Evolutionary conservation across 352 stramenopile genomes (phyloP), one percentile per base, ranked within the genome.

Genomic region (Globisporangium viniferum): DNA sequence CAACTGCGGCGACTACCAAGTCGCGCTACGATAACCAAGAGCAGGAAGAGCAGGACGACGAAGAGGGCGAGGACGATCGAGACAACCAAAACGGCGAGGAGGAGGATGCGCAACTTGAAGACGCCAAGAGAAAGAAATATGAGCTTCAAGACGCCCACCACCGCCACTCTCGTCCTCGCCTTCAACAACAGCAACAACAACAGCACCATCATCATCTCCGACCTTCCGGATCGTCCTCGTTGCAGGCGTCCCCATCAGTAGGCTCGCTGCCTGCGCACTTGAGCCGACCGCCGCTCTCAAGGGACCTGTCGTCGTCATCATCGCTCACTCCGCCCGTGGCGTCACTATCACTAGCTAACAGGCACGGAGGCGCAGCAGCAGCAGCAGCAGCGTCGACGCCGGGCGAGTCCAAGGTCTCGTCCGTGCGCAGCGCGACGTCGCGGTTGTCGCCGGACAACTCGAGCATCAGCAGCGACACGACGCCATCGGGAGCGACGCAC

Each of bases 21-120:
- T 64, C 4, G 51, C 64, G 7, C 62, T 14, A 61, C 54, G 29
- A 59, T 18, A 22, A 59, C 20, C 27, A 36, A 44, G 54, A 59
- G 3, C 24, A 58, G 10, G 53, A 58, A 22, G 53, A 58, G 12
- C 31, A 33, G 31, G 31, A 33, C 31, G 53, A 58, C 0, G 44
- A 22, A 8, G 53, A 58, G 12, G 14, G 15, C 1, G 15, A 48
- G 14, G 41, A 48, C 39, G 12, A 18, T 18, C 53, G 12, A 59
- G 29, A 59, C 27, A 18, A 59, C 10, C 14, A 58, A 4, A 10
- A 18, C 36, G 20, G 39, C 2, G 5, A 46, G 2, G 14, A 46
- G 15, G 44, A 51, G 5, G 41, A 49, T n/a, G 44, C 6, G 44
- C 44, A 51, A 10, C 44, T 22, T 22, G 44, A 22, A 51, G 44